Evolutionary conservation across 2,329 filamentous ascomycete species (phyloP).

Genomic region (Hirsutella rhossiliensis): DNA sequence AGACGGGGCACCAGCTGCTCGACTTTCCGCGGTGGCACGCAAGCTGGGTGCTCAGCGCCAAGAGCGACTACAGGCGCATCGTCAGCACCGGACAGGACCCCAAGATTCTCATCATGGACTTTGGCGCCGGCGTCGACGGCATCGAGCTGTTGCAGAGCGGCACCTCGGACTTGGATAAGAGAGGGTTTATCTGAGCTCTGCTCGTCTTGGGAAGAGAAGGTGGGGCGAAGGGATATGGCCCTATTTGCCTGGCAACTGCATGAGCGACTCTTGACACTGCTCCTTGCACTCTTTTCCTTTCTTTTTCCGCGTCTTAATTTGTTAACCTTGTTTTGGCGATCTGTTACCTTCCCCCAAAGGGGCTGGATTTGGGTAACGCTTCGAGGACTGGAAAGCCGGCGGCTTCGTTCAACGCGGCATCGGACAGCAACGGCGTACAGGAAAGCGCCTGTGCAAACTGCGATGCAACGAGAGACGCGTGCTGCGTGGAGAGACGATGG

Average conservation of each 20-base stretch:
- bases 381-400: no score
- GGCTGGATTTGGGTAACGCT: no score
- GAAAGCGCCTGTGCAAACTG: no score
- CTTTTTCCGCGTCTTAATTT: neutral
- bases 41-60: conserved; percentile 93
- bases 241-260: neutral
- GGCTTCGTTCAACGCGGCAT: no score
- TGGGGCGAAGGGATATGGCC: neutral
- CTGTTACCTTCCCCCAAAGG: no score
- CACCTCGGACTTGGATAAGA: conserved; percentile 5
- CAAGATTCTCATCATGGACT: conserved; percentile 87
- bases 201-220: neutral
- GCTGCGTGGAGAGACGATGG: no score
- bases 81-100: conserved; percentile 92
- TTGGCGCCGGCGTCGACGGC: conserved; percentile 51
- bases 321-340: no score
- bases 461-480: no score
- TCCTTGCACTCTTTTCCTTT: no score
- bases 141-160: conserved; percentile 36
- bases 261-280: no score
- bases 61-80: conserved; percentile 89
- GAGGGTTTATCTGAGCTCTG: conserved; percentile 13
- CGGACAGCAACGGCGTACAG: no score
- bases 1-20: conserved; percentile 63
- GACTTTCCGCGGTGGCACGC: conserved; percentile 91